Percentiles rank a stretch among this genome's conserved stretches.
Evolutionary conservation across 2,329 filamentous ascomycete species (phyloP).

Genomic region (Trichoderma sp.): DNA sequence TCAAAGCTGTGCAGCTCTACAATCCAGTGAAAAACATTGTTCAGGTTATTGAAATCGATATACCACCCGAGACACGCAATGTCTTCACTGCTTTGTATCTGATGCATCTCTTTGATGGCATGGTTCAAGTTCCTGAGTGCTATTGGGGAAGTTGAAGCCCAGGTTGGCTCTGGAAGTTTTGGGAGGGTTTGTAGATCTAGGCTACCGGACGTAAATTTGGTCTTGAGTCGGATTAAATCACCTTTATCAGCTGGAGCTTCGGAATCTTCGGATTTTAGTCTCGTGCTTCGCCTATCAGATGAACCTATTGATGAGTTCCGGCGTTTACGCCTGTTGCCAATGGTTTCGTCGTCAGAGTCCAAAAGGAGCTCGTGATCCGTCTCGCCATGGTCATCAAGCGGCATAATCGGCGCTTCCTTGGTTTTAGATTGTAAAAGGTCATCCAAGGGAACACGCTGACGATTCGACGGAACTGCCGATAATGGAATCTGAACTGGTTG

Average conservation of each 20-base stretch:
- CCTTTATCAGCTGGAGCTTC: not conserved
- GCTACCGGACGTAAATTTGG: slow-evolving; percentile 64
- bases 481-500: slow-evolving; percentile 32
- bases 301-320: slow-evolving; percentile 13
- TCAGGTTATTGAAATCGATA: slow-evolving; percentile 66
- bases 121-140: slow-evolving; percentile 33
- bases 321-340: not conserved
- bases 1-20: slow-evolving; percentile 87
- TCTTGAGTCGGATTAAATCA: slow-evolving; percentile 24
- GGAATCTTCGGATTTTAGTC: slow-evolving; percentile 26
- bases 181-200: slow-evolving; percentile 64
- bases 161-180: slow-evolving; percentile 51
- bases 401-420: not conserved
- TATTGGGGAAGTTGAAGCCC: slow-evolving; percentile 34
- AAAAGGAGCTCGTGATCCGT: slow-evolving; percentile 32
- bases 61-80: slow-evolving; percentile 79
- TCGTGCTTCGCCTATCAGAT: not conserved
- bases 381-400: slow-evolving; percentile 17
- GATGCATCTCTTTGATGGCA: slow-evolving; percentile 65
- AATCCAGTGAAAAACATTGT: slow-evolving; percentile 88
- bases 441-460: not conserved
- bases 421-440: not conserved
- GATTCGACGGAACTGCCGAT: slow-evolving; percentile 30
- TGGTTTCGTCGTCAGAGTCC: slow-evolving; percentile 29
- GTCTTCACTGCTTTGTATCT: slow-evolving; percentile 62